Percentiles rank a stretch among this genome's conserved stretches.
These are phyloP conservation scores for Penicillium sp. DNA, from an alignment of 2,329 filamentous ascomycete species.

Conservation along the genomic window DNA sequence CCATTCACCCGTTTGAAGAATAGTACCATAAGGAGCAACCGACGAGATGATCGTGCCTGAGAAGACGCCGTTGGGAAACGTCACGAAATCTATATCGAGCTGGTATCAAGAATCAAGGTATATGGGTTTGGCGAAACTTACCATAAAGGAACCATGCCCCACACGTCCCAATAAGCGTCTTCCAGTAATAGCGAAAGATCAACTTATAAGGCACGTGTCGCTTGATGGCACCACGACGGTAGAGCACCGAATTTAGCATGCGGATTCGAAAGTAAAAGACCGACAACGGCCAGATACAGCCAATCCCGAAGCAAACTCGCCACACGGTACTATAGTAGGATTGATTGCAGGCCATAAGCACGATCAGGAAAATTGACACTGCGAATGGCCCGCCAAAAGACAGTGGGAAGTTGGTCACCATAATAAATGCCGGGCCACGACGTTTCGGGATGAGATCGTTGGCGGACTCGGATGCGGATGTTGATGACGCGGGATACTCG, in stretches of 20 bases:
- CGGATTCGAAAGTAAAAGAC: conserved; percentile 54
- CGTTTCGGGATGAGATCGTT: conserved; percentile 42
- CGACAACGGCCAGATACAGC: conserved; percentile 47
- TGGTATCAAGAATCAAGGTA: not conserved
- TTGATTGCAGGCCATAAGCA: conserved; percentile 37
- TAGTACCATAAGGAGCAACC: conserved; percentile 35
- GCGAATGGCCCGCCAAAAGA: conserved; percentile 41
- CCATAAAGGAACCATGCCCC: conserved; percentile 53
- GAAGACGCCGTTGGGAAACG: conserved; percentile 47
- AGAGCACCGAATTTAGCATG: conserved; percentile 49
- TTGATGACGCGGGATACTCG: conserved; percentile 47
- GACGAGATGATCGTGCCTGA: conserved; percentile 43
- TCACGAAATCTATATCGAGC: conserved; percentile 32
- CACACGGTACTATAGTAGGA: conserved; percentile 42
- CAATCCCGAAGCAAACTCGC: conserved; percentile 48
- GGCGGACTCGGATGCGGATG: conserved; percentile 45
- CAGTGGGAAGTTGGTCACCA: conserved; percentile 44
- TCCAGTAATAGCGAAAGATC: conserved; percentile 52
- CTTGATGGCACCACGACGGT: conserved; percentile 51
- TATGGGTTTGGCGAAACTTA: conserved; percentile 1
- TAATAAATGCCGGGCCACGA: conserved; percentile 43
- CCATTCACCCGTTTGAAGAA: conserved; percentile 45
- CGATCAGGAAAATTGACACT: conserved; percentile 46
- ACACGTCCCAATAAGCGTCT: conserved; percentile 48
- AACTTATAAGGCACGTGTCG: conserved; percentile 47